phyloP scores from a whole-genome alignment of 768 basidiomycete genomes.

The Tremella fuciformis region DNA sequence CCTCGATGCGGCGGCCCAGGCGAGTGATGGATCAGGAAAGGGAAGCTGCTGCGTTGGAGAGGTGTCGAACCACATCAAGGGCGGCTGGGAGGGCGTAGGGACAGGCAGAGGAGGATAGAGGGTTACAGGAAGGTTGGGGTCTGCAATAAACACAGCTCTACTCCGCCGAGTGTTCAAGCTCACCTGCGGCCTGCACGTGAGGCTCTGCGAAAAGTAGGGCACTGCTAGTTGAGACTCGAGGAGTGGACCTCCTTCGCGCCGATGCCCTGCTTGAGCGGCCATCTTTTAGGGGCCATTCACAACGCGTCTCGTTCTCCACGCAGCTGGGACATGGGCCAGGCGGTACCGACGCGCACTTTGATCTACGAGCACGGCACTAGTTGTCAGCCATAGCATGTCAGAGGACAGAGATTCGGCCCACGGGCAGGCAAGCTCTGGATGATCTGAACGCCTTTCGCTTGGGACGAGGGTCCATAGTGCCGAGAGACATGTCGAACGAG shows the following conservation, averaged over 20 bases:
- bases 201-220: not conserved
- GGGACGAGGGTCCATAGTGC: too few species aligned
- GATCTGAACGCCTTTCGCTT: too few species aligned
- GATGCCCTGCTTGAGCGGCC: constrained; percentile 24
- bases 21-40: constrained; percentile 1
- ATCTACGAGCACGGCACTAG: constrained; percentile 24
- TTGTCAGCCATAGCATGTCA: not conserved
- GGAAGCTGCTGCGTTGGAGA: not conserved
- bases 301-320: constrained; percentile 12
- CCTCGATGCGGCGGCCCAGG: constrained; percentile 20
- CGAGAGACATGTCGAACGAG: too few species aligned
- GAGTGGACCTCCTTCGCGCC: constrained; percentile 2
- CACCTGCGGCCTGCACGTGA: not conserved
- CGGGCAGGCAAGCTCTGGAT: too few species aligned
- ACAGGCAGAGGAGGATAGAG: constrained; percentile 1
- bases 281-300: constrained; percentile 29
- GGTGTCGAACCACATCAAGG: not conserved
- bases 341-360: constrained; percentile 24
- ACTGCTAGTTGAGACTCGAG: constrained; percentile 2
- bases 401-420: too few species aligned
- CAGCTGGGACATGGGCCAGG: constrained; percentile 29
- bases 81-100: not conserved
- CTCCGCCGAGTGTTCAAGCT: not conserved
- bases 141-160: not conserved
- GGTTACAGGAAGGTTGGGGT: not conserved